Conservation (phyloP, 805 yeast genomes). For the Cyberlindnera amylophila region DNA sequence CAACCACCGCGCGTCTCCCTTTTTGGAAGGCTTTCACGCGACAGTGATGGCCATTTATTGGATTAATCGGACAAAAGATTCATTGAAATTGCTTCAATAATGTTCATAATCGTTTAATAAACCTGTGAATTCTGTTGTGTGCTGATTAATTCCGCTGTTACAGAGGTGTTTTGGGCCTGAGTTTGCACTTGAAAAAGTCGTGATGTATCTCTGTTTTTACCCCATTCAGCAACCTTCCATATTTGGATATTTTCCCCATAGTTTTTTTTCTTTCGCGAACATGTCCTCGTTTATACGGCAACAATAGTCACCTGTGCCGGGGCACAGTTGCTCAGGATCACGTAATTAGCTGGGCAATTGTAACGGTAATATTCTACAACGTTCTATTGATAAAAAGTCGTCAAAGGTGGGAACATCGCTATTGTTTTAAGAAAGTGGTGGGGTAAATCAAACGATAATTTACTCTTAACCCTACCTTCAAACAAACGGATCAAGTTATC, state of each 20-base stretch:
- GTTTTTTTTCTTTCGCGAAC: not conserved
- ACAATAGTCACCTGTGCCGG: no score
- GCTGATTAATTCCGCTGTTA: not conserved
- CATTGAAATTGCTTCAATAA: no score
- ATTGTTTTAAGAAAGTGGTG: not conserved
- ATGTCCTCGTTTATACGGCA: no score
- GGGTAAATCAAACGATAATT: not conserved
- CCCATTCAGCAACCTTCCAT: conserved; percentile 3
- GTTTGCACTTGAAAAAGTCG: conserved; percentile 6
- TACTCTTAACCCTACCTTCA: no score
- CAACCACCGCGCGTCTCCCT: conserved; percentile 2
- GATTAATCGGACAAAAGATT: not conserved
- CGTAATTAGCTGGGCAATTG: no score
- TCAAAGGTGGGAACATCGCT: not conserved
- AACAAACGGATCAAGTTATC: no score
- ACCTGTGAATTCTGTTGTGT: not conserved
- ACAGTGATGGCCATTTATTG: not conserved
- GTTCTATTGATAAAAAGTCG: not conserved
- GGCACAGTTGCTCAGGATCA: no score
- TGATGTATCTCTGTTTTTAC: conserved; percentile 26
- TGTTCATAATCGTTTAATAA: no score
- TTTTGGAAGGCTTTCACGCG: not conserved
- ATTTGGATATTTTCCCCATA: not conserved
- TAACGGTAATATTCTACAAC: no score
- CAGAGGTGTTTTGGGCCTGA: not conserved